These are phyloP conservation scores for Gomphus sp. DNA, from an alignment of 1,284 basidiomycete genomes.

Conservation along the genomic window DNA sequence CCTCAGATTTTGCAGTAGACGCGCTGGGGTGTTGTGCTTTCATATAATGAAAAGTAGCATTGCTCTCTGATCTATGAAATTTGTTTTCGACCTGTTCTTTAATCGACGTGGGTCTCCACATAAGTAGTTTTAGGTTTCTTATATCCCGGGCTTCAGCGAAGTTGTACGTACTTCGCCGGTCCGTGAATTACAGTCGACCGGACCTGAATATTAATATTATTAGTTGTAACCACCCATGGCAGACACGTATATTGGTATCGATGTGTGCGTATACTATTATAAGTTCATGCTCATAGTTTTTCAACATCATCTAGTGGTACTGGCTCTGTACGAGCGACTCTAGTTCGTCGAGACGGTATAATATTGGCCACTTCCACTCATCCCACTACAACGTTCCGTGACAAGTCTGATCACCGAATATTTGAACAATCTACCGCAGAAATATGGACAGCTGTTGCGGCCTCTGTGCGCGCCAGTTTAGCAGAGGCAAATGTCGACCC, in stretches of 20 bases:
- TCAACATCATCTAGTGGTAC: conserved; percentile 55
- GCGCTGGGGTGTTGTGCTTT: no score
- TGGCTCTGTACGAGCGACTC: conserved; percentile 84
- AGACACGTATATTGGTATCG: conserved; percentile 42
- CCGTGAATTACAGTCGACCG: no score
- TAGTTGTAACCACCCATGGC: background rate
- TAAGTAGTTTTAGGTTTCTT: no score
- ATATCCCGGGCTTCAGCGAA: no score
- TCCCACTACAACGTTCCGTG: conserved; percentile 79
- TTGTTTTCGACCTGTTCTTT: no score
- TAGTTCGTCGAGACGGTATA: conserved; percentile 70
- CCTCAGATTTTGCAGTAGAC: no score
- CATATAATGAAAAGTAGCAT: no score
- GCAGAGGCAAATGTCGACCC: conserved; percentile 52
- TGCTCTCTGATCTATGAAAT: no score
- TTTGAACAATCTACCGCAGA: conserved; percentile 89
- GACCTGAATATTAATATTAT: background rate
- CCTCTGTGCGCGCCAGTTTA: conserved; percentile 65
- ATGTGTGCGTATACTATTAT: conserved; percentile 32
- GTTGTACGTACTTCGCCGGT: no score
- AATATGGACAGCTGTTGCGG: conserved; percentile 79
- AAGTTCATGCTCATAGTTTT: background rate
- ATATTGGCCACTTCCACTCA: conserved; percentile 74
- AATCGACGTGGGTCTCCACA: no score
- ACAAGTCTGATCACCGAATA: conserved; percentile 79